Percentiles rank a stretch among this genome's conserved stretches.
Conservation (phyloP, 345 rosid genomes). For the Populus pruinosa region DNA sequence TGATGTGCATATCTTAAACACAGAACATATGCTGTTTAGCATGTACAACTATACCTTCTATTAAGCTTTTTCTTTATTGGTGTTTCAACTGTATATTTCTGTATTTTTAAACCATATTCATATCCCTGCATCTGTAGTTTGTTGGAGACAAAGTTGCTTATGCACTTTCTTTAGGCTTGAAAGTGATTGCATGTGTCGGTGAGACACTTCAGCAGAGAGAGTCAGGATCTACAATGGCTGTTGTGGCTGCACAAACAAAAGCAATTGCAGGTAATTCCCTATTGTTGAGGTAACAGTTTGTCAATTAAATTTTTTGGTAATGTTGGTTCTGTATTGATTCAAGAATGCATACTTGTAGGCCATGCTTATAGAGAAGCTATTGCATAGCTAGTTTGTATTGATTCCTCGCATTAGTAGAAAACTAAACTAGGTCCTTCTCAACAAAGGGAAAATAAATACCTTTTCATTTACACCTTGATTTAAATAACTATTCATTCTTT, state of each 20-base stretch:
- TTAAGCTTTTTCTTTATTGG: neutral
- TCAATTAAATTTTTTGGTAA: neutral
- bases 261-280: slow-evolving; percentile 56
- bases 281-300: neutral
- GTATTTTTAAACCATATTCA: neutral
- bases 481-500: neutral
- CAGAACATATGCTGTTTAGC: neutral
- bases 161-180: slow-evolving; percentile 59
- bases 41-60: neutral
- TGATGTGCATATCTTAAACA: neutral
- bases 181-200: slow-evolving; percentile 72
- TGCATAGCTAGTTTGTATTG: neutral
- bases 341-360: neutral
- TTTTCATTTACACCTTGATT: neutral
- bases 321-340: neutral
- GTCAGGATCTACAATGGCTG: slow-evolving; percentile 62
- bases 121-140: slow-evolving; percentile 41
- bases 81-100: neutral
- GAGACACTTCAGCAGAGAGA: slow-evolving; percentile 79
- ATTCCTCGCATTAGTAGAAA: neutral
- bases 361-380: neutral
- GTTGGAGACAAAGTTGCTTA: slow-evolving; percentile 64
- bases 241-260: slow-evolving; percentile 67
- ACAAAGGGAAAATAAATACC: neutral
- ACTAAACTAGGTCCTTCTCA: neutral